phyloP scores from a whole-genome alignment of 78 protist genomes.

The Dictyostelium citrinum region DNA sequence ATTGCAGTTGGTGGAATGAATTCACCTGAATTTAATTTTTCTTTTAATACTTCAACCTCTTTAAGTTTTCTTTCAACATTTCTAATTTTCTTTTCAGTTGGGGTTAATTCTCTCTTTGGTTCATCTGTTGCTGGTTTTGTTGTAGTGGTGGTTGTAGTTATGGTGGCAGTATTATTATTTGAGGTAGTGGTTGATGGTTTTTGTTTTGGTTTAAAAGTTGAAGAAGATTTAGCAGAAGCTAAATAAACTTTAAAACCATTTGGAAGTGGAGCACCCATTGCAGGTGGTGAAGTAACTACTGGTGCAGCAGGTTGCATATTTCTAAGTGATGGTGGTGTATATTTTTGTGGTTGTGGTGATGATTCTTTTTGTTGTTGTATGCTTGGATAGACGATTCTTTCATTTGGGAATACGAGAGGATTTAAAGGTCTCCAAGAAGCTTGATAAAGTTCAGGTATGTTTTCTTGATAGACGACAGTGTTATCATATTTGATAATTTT shows the following conservation, averaged over 20 bases:
- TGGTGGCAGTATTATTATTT: background rate
- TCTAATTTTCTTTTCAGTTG: constrained; percentile 49
- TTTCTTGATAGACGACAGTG: constrained; percentile 44
- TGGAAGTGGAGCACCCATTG: constrained; percentile 15
- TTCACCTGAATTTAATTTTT: constrained; percentile 27
- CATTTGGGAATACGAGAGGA: constrained; percentile 30
- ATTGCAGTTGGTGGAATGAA: constrained; percentile 58
- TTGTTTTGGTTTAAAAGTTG: constrained; percentile 9
- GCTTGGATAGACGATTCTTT: constrained; percentile 14
- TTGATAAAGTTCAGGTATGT: constrained; percentile 74
- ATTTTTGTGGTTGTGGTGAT: constrained; percentile 43
- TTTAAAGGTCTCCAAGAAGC: constrained; percentile 52
- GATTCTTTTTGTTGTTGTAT: background rate
- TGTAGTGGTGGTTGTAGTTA: background rate
- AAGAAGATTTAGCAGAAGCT: background rate
- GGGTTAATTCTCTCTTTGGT: constrained; percentile 38
- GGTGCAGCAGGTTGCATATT: background rate
- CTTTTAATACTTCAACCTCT: constrained; percentile 44
- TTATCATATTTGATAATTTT: constrained; percentile 46
- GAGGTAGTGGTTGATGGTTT: background rate
- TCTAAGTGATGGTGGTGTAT: constrained; percentile 73
- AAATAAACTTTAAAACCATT: constrained; percentile 57
- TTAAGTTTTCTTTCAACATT: constrained; percentile 39
- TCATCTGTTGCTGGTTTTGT: background rate
- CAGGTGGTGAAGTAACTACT: background rate